Percentiles rank a stretch among this genome's conserved stretches.
Evolutionary conservation across 2,329 filamentous ascomycete species (phyloP).

Genomic region (Beauveria sp.): DNA sequence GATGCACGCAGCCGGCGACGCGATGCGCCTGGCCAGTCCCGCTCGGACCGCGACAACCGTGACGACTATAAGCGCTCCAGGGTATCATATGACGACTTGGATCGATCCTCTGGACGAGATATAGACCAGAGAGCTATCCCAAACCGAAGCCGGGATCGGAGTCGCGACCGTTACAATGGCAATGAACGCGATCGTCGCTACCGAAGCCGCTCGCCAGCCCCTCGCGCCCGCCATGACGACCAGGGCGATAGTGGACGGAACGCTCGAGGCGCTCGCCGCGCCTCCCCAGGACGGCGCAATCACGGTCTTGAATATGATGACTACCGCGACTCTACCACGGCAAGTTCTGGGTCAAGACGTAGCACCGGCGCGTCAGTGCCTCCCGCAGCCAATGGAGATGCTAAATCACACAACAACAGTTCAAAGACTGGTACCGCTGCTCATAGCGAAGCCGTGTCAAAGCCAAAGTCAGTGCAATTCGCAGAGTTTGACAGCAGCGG

Average conservation of each 20-base stretch:
- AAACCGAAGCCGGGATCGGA: constrained; percentile 36
- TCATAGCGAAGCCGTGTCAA: background rate
- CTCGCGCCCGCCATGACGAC: constrained; percentile 30
- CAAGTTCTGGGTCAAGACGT: constrained; percentile 55
- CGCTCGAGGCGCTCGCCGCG: background rate
- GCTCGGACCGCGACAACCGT: constrained; percentile 53
- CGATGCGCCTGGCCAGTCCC: constrained; percentile 51
- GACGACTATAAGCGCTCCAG: constrained; percentile 40
- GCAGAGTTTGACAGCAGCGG: constrained; percentile 7
- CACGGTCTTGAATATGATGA: constrained; percentile 34
- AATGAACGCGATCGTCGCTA: constrained; percentile 42
- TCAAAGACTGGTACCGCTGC: constrained; percentile 18
- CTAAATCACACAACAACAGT: constrained; percentile 57
- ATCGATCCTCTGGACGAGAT: constrained; percentile 36
- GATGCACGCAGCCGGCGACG: constrained; percentile 38
- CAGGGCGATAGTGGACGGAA: constrained; percentile 11
- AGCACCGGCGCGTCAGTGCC: constrained; percentile 51
- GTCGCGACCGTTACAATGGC: constrained; percentile 18
- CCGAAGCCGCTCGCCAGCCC: constrained; percentile 42
- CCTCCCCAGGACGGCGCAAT: background rate
- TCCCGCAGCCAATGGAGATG: constrained; percentile 52
- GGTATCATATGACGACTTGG: constrained; percentile 49
- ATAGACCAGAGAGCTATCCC: constrained; percentile 30
- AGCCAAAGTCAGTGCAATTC: constrained; percentile 8
- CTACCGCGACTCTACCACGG: constrained; percentile 36